Conservation (phyloP, 1,284 basidiomycete species). For the Dichomitus squalens region DNA sequence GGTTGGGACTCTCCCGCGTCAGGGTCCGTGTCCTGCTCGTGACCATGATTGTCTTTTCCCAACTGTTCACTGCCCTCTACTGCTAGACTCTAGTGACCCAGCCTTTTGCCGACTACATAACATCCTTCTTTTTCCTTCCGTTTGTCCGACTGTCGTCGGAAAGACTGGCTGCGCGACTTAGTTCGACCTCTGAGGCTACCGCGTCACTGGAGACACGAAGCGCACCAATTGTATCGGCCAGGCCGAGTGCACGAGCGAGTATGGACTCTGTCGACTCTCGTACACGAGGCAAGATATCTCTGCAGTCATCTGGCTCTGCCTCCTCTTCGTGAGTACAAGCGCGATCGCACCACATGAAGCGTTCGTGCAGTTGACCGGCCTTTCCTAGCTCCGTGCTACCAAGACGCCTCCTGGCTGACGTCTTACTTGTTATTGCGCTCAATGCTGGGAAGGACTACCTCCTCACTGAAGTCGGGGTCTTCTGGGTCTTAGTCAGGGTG, state of each 20-base stretch:
- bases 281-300: slow-evolving; percentile 20
- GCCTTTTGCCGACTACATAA: background rate
- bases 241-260: background rate
- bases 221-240: too few species aligned
- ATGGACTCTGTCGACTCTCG: slow-evolving; percentile 23
- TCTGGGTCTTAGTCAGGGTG: slow-evolving; percentile 73
- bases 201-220: background rate
- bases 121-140: background rate
- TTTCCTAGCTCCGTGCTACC: slow-evolving; percentile 46
- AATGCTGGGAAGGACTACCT: slow-evolving; percentile 67
- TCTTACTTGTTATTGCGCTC: slow-evolving; percentile 62
- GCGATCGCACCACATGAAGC: background rate
- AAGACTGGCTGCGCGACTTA: background rate
- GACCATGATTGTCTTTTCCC: too few species aligned
- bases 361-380: background rate
- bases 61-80: too few species aligned
- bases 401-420: slow-evolving; percentile 58
- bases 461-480: slow-evolving; percentile 65
- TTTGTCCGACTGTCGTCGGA: background rate
- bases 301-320: slow-evolving; percentile 13
- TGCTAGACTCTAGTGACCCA: background rate
- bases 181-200: background rate
- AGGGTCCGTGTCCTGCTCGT: too few species aligned
- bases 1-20: background rate
- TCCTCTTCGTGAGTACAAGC: slow-evolving; percentile 12